These are phyloP conservation scores for Trypanosoma mega DNA, from an alignment of 208 protist species.

Conservation along the genomic window DNA sequence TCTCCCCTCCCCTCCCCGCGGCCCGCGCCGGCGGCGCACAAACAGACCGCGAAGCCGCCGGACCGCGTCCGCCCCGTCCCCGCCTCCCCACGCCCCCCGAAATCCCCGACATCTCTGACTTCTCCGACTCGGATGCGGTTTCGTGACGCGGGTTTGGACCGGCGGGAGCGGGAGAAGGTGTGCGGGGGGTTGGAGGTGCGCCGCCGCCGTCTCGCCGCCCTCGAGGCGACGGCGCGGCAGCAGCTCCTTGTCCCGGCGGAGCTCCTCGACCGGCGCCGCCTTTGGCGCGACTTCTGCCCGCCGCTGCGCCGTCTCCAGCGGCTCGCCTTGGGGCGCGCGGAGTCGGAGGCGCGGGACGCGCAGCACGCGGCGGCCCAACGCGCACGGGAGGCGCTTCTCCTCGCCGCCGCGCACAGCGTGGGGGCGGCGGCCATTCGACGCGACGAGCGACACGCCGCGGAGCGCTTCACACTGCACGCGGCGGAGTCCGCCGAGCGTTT, in stretches of 20 bases:
- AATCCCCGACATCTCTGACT: background rate
- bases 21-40: background rate
- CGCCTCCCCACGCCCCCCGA: too few species aligned
- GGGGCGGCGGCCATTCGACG: too few species aligned
- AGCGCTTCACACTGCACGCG: background rate
- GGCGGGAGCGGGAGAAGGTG: too few species aligned
- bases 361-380: background rate
- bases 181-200: background rate
- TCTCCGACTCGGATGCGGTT: background rate
- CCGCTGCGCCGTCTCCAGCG: slow-evolving; percentile 11
- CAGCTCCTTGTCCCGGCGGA: slow-evolving; percentile 48
- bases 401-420: too few species aligned
- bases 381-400: background rate
- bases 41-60: too few species aligned
- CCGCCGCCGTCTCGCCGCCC: background rate
- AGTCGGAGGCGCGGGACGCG: slow-evolving; percentile 12
- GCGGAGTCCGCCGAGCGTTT: background rate
- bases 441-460: too few species aligned
- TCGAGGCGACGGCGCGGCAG: slow-evolving; percentile 18
- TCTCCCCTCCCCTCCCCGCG: background rate
- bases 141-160: too few species aligned
- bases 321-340: slow-evolving; percentile 13
- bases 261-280: slow-evolving; percentile 40
- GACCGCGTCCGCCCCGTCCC: too few species aligned
- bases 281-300: slow-evolving; percentile 33